Base-by-base conservation (phyloP, 2,329 filamentous ascomycete species). In the Penicillium verrucosum region DNA sequence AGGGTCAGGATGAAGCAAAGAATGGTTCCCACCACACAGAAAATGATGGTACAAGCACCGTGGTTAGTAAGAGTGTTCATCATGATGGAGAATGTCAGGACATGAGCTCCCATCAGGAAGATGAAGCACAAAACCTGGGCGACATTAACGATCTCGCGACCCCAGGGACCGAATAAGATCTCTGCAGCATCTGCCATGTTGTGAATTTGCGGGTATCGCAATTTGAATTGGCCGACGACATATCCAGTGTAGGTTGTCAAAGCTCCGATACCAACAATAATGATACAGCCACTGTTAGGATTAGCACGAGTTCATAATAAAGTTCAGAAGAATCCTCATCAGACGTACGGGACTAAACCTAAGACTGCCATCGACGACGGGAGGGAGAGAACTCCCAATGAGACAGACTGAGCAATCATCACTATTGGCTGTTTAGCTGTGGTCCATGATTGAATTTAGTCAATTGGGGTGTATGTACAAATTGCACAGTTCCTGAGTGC, bases 61-160 rank as follows among this genome's bases (percentile, higher is more conserved):
- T 87, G 80, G 4, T 82, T 71, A 8, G 85, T 85, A 38, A 90
- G 76, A 45, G 80, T 84, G 63, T 85, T 85, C 70, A 89, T 82
- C 66, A 86, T 84, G 64, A 89, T 86, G 27, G 81, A 81, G 60
- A 89, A 89, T 0, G 85, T 88, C 56, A 89, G 74, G 56, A 88
- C 80, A 72, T 90, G 88, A 16, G 85, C 87, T 27, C 82, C 85
- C 71, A 87, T 85, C 55, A 88, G 81, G 73, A 90, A 88, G 56
- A 87, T 76, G 32, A 89, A 75, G 67, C 89, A 82, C 14, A 89
- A 70, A 1, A 82, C 73, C 61, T 88, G 86, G 63, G 82, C 85
- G 56, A 77, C 72, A 38, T 84, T 84, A 27, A 87, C 76, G 36
- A 90, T 59, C 66, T 87, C 84, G 56, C 85, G 82, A 2, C 85